These are phyloP conservation scores for Micractinium sp. DNA, from an alignment of 139 green algal species.

Conservation along the genomic window DNA sequence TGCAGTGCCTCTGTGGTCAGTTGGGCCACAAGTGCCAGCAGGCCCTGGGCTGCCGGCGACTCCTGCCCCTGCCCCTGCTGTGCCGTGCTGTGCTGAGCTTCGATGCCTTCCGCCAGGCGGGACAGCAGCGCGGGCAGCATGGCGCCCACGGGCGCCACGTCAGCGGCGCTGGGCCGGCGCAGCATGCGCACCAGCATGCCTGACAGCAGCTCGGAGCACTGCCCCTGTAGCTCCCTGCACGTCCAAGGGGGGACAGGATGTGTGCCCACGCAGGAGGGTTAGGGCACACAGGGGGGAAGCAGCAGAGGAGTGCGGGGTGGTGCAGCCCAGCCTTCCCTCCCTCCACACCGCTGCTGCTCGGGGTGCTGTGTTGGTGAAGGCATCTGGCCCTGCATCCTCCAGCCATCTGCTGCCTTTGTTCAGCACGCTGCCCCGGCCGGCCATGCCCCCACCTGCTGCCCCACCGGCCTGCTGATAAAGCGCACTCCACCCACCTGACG, in stretches of 20 bases:
- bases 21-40: constrained; percentile 36
- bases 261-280: neutral
- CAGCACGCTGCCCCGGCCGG: too few relatives aligned
- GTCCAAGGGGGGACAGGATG: neutral
- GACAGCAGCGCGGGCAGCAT: constrained; percentile 52
- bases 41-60: neutral
- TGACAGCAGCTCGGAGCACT: constrained; percentile 51
- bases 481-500: constrained; percentile 11
- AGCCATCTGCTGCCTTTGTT: too few relatives aligned
- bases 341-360: too few relatives aligned
- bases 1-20: constrained; percentile 22
- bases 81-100: constrained; percentile 21
- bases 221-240: constrained; percentile 41
- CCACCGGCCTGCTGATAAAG: too few relatives aligned
- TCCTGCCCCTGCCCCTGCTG: neutral
- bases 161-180: neutral
- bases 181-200: constrained; percentile 30
- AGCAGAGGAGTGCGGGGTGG: too few relatives aligned
- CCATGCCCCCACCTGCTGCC: neutral
- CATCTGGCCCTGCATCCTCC: too few relatives aligned
- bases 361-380: too few relatives aligned
- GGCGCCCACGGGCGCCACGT: constrained; percentile 29
- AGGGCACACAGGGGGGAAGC: neutral
- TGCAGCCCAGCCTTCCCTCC: too few relatives aligned
- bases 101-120: constrained; percentile 43